These are phyloP conservation scores for Candida jianshihensis DNA, from an alignment of 805 yeast genomes.

Conservation along the genomic window DNA sequence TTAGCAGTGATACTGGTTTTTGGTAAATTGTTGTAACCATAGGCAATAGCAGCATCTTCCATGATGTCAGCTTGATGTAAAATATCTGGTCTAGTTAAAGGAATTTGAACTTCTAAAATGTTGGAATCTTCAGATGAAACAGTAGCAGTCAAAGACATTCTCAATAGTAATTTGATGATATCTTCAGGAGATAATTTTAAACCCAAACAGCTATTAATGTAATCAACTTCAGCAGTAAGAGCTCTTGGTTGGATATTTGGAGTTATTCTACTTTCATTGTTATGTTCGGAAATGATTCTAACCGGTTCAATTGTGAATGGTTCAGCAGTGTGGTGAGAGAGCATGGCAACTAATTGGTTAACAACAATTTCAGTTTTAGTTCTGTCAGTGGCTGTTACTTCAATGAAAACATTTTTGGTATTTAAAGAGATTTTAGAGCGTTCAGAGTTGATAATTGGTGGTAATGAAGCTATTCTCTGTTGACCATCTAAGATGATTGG, in stretches of 20 bases:
- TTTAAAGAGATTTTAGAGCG: conserved; percentile 80
- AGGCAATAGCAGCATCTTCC: conserved; percentile 97
- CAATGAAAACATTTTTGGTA: conserved; percentile 86
- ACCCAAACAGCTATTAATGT: conserved; percentile 93
- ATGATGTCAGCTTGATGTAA: conserved; percentile 96
- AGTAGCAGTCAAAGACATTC: conserved; percentile 72
- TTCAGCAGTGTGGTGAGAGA: conserved; percentile 74
- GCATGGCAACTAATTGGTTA: conserved; percentile 92
- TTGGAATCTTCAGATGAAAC: conserved; percentile 41
- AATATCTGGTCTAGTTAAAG: conserved; percentile 93
- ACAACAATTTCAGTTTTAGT: conserved; percentile 93
- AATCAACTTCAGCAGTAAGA: conserved; percentile 67
- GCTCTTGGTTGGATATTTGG: conserved; percentile 68
- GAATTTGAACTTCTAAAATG: conserved; percentile 47
- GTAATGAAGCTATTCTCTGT: conserved; percentile 79
- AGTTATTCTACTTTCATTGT: conserved; percentile 62
- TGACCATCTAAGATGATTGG: conserved; percentile 83
- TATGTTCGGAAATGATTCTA: conserved; percentile 74
- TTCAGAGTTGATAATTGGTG: conserved; percentile 94
- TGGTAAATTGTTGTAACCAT: conserved; percentile 84
- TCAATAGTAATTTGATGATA: conserved; percentile 59
- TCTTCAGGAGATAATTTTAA: conserved; percentile 62
- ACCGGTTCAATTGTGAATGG: conserved; percentile 90
- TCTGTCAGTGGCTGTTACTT: conserved; percentile 89
- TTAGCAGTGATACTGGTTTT: conserved; percentile 74